These are phyloP conservation scores for Scenedesmus sp. DNA, from an alignment of 163 green algal species.

Conservation along the genomic window DNA sequence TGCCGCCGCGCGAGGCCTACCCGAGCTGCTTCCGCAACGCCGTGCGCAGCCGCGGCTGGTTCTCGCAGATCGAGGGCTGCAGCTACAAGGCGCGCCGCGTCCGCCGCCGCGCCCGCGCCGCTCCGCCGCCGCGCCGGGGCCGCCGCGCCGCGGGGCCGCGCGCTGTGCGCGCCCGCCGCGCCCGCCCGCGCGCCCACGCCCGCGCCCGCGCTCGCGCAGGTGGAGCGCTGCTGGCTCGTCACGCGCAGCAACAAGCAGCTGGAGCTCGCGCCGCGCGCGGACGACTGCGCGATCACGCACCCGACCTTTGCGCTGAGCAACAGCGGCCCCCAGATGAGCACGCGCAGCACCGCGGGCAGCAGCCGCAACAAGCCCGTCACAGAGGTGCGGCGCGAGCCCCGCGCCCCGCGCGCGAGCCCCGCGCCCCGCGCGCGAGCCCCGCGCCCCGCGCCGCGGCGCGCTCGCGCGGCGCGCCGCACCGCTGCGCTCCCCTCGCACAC, in stretches of 20 bases:
- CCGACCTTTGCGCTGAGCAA: conserved; percentile 83
- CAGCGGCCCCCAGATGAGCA: conserved; percentile 66
- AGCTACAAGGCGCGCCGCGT: conserved; percentile 65
- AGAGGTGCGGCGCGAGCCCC: conserved; percentile 23
- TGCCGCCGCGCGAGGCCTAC: conserved; percentile 69
- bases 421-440: too few relatives aligned
- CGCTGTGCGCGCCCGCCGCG: neutral
- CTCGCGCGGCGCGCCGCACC: too few relatives aligned
- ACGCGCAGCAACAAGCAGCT: conserved; percentile 65
- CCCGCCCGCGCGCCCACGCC: neutral
- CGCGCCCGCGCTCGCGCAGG: conserved; percentile 42
- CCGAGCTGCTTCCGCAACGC: conserved; percentile 70
- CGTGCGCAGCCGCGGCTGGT: conserved; percentile 87
- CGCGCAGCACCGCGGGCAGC: conserved; percentile 47
- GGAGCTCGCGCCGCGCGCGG: conserved; percentile 69
- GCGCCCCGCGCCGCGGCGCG: too few relatives aligned
- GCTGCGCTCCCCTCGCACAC: too few relatives aligned
- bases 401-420: too few relatives aligned
- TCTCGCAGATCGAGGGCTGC: conserved; percentile 64
- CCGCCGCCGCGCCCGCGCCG: too few relatives aligned
- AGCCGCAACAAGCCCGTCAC: conserved; percentile 33
- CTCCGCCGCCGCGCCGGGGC: too few relatives aligned
- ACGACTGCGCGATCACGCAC: conserved; percentile 61
- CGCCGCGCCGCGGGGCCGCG: too few relatives aligned
- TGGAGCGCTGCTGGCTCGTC: conserved; percentile 80